Evolutionary conservation across 2,329 filamentous ascomycete species (phyloP).

Genomic region (Calonectria honghensis): DNA sequence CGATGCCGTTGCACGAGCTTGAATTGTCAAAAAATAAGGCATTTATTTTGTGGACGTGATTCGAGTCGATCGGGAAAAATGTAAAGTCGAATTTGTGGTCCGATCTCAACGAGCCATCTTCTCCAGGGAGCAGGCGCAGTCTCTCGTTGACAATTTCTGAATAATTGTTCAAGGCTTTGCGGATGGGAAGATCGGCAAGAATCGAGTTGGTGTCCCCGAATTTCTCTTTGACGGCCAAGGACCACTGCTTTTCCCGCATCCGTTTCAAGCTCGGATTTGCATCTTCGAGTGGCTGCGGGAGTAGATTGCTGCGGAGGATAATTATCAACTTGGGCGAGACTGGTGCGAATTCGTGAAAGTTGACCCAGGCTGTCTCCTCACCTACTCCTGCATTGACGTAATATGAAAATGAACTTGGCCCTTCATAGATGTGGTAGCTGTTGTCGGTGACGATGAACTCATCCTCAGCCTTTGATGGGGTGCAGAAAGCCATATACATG

Average conservation of each 20-base stretch:
- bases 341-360: conserved; percentile 57
- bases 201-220: not conserved
- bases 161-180: conserved; percentile 14
- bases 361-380: conserved; percentile 13
- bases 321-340: conserved; percentile 55
- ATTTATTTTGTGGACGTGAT: conserved; percentile 7
- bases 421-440: conserved; percentile 54
- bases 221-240: not conserved
- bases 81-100: conserved; percentile 7
- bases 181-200: conserved; percentile 4
- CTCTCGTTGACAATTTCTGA: not conserved
- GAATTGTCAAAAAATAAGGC: not conserved
- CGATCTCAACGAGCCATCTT: not conserved
- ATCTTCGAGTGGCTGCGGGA: conserved; percentile 53
- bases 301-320: conserved; percentile 46
- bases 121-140: not conserved
- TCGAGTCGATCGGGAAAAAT: not conserved
- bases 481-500: conserved; percentile 57
- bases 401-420: conserved; percentile 45
- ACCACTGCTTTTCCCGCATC: not conserved
- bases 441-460: conserved; percentile 53
- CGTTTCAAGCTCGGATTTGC: not conserved
- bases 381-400: conserved; percentile 40
- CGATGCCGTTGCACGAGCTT: not conserved
- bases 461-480: conserved; percentile 45